Evolutionary conservation across 2,329 filamentous ascomycete species (phyloP).

Genomic region (Ophiostoma perfectum): DNA sequence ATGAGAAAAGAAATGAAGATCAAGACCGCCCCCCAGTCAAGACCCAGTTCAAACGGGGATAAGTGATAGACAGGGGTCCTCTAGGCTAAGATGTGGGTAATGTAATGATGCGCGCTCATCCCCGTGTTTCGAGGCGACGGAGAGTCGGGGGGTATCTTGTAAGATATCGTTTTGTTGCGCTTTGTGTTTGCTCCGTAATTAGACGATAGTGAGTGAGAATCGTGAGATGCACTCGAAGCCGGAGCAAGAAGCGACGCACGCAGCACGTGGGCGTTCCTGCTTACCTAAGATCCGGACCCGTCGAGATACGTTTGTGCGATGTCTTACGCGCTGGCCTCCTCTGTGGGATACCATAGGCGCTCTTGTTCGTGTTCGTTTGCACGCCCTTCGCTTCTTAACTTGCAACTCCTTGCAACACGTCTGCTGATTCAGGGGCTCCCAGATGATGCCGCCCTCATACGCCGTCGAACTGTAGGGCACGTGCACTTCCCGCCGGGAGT

Average conservation of each 20-base stretch:
- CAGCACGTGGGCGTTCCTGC: background rate
- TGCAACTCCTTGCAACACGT: conserved; percentile 3
- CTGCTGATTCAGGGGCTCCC: conserved; percentile 3
- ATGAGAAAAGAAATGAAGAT: conserved; percentile 18
- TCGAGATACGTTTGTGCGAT: background rate
- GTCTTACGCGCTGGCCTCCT: background rate
- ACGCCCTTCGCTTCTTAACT: conserved; percentile 6
- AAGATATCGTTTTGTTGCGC: background rate
- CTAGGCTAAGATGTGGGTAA: conserved; percentile 18
- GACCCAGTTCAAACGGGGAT: conserved; percentile 2
- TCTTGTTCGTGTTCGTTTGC: conserved; percentile 11
- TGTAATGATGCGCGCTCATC: conserved; percentile 17
- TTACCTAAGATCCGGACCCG: background rate
- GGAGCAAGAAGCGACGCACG: background rate
- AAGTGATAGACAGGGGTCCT: conserved; percentile 14
- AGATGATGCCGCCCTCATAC: background rate
- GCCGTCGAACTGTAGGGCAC: background rate
- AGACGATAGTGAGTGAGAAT: background rate
- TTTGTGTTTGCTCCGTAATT: background rate
- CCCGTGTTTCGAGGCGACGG: conserved; percentile 21
- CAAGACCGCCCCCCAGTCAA: background rate
- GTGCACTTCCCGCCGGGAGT: conserved; percentile 12
- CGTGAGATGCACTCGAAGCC: background rate
- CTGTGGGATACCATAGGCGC: background rate
- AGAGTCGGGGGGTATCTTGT: background rate